phyloP scores from a whole-genome alignment of 257 asterid genomes.

The Ilex asprella region DNA sequence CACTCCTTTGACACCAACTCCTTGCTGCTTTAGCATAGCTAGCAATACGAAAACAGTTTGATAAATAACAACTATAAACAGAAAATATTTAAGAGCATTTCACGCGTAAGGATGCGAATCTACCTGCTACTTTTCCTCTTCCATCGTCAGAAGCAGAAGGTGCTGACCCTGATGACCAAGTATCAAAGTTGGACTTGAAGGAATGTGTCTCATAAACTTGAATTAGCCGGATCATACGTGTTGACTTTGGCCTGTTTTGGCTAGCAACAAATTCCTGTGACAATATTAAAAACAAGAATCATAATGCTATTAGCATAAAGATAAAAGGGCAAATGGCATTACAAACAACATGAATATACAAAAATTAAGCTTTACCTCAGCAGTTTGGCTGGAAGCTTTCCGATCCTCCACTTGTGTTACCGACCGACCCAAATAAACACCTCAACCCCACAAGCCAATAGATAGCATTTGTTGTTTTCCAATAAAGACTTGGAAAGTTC shows the following conservation, averaged over 20 bases:
- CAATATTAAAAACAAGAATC: slow-evolving; percentile 21
- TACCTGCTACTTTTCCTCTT: slow-evolving; percentile 98
- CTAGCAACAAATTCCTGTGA: slow-evolving; percentile 73
- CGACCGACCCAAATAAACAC: neutral
- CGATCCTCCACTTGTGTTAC: neutral
- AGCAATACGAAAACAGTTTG: slow-evolving; percentile 18
- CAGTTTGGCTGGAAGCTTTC: neutral
- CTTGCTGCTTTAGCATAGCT: slow-evolving; percentile 98
- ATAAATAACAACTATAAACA: slow-evolving; percentile 13
- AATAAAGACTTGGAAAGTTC: neutral
- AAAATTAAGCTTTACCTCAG: neutral
- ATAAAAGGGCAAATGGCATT: too few relatives aligned
- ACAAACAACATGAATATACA: slow-evolving; percentile 2
- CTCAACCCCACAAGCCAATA: neutral
- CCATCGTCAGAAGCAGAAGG: slow-evolving; percentile 96
- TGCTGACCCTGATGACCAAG: slow-evolving; percentile 93
- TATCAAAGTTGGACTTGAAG: slow-evolving; percentile 83
- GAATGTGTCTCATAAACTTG: slow-evolving; percentile 96
- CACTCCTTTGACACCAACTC: slow-evolving; percentile 71
- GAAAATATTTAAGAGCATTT: neutral
- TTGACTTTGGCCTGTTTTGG: slow-evolving; percentile 89
- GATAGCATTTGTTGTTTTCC: neutral
- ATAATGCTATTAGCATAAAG: neutral
- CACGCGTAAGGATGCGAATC: slow-evolving; percentile 16
- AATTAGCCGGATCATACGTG: slow-evolving; percentile 67